Base-by-base conservation (phyloP, 2,329 filamentous ascomycete species). In the Calonectria montana region DNA sequence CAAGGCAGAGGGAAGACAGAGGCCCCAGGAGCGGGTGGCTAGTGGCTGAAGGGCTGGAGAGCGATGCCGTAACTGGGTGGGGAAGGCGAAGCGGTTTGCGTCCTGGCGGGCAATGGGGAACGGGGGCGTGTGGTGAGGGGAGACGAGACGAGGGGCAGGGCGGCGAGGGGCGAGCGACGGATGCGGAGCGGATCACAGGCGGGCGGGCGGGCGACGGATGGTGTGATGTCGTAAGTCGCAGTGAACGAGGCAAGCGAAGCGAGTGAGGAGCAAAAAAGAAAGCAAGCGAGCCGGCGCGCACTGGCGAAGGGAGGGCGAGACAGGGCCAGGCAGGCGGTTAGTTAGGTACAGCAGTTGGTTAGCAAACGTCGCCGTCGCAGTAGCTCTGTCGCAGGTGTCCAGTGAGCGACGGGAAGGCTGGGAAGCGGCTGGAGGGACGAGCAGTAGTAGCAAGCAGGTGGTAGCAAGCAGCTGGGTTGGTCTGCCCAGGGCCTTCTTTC, bases 1-100 rank as follows among this genome's bases (percentile, higher is more conserved):
- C 65, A 61, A 69, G 65, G 65, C 48, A 68, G 57, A 59, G 65
- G 23, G 15, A 69, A n/a, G 70, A 69, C 41, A 55, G 31, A 50
- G 55, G 48, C 35, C 35, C 67, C 67, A 65, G 64, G 74, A 72
- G 71, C 72, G 15, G 76, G 75, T 76, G 75, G 75, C 72, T 79
- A 77, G 77, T 79, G 77, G 77, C 77, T 79, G 76, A 75, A 72
- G 75, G 77, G 77, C 77, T 79, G 76, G 77, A 75, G 29, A 76
- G 75, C 67, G 77, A 75, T 79, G 76, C 77, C 76, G 77, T 76
- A 79, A 78, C 74, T 62, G 77, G 77, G 77, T 78, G 76, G 77
- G 77, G 77, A 77, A 78, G 72, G 75, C 70, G 69, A 55, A 68
- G 70, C 75, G 75, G 71, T 76, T 57, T 78, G 68, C 68, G 69